Evolutionary conservation across 768 basidiomycete species (phyloP).

Genomic region (Sporobolomyces roseus): DNA sequence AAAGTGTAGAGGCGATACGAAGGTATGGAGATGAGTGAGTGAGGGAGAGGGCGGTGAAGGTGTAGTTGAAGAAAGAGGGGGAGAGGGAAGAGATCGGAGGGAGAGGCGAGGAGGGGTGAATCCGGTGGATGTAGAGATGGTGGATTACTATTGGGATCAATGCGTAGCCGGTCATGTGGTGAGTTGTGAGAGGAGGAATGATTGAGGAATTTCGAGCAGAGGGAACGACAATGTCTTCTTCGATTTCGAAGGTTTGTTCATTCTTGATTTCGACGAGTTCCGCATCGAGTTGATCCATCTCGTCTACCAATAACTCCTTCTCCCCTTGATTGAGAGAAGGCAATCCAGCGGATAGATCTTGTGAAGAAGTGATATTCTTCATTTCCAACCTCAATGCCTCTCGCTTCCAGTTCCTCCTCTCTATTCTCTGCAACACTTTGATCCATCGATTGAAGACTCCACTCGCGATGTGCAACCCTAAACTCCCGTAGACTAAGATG

Average conservation of each 20-base stretch:
- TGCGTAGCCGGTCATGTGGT: slow-evolving; percentile 39
- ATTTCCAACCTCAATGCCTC: slow-evolving; percentile 7
- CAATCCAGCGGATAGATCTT: background rate
- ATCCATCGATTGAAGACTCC: slow-evolving; percentile 32
- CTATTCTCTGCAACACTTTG: slow-evolving; percentile 5
- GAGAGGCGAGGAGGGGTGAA: slow-evolving; percentile 35
- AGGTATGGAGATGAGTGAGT: slow-evolving; percentile 6
- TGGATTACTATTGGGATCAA: slow-evolving; percentile 35
- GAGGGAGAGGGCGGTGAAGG: slow-evolving; percentile 39
- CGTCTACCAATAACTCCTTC: slow-evolving; percentile 14
- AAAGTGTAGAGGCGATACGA: background rate
- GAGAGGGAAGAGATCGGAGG: slow-evolving; percentile 39
- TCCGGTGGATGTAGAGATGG: slow-evolving; percentile 41
- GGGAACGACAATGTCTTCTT: slow-evolving; percentile 26
- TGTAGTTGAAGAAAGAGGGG: slow-evolving; percentile 41
- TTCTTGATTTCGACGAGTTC: background rate
- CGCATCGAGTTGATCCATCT: slow-evolving; percentile 14
- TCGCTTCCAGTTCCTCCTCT: slow-evolving; percentile 20
- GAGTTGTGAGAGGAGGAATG: slow-evolving; percentile 17
- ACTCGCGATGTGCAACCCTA: slow-evolving; percentile 30
- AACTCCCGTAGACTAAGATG: slow-evolving; percentile 35
- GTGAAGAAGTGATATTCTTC: background rate
- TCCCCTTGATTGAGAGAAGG: background rate
- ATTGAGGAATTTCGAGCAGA: background rate
- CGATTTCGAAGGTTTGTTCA: background rate